Conservation (phyloP, 306 rosid genomes). For the Medicago arabica region DNA sequence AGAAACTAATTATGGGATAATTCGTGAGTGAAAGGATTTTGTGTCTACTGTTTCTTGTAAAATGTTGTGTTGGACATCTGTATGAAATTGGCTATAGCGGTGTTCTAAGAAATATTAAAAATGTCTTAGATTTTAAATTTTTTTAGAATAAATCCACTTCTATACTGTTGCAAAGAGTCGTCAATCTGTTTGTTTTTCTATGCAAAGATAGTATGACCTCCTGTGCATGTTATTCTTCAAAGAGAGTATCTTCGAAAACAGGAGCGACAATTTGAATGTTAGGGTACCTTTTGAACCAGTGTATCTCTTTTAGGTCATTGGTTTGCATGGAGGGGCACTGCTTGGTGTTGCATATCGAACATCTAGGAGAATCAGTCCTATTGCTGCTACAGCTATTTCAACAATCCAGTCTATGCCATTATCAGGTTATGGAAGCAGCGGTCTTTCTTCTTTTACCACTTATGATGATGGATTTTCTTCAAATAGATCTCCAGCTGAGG, state of each 20-base stretch:
- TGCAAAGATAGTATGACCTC: conserved; percentile 28
- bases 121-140: conserved; percentile 28
- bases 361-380: conserved; percentile 89
- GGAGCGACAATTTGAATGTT: conserved; percentile 26
- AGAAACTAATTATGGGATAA: conserved; percentile 11
- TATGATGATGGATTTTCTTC: conserved; percentile 87
- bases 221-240: conserved; percentile 40
- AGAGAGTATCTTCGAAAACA: conserved; percentile 7
- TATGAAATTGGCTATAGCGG: conserved; percentile 24
- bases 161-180: conserved; percentile 8
- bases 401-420: conserved; percentile 97
- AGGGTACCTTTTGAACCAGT: conserved; percentile 38
- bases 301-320: conserved; percentile 73
- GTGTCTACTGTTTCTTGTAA: conserved; percentile 36
- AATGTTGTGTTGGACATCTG: conserved; percentile 18
- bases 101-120: conserved; percentile 30
- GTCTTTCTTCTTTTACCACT: conserved; percentile 90
- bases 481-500: conserved; percentile 74
- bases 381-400: conserved; percentile 97
- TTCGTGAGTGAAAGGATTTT: conserved; percentile 20
- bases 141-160: conserved; percentile 16
- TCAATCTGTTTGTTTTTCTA: conserved; percentile 21
- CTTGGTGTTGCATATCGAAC: conserved; percentile 98
- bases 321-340: conserved; percentile 97
- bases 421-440: conserved; percentile 89